Evolutionary conservation across 208 protist genomes (phyloP).

Genomic region (Kentomonas sorsogonicus): DNA sequence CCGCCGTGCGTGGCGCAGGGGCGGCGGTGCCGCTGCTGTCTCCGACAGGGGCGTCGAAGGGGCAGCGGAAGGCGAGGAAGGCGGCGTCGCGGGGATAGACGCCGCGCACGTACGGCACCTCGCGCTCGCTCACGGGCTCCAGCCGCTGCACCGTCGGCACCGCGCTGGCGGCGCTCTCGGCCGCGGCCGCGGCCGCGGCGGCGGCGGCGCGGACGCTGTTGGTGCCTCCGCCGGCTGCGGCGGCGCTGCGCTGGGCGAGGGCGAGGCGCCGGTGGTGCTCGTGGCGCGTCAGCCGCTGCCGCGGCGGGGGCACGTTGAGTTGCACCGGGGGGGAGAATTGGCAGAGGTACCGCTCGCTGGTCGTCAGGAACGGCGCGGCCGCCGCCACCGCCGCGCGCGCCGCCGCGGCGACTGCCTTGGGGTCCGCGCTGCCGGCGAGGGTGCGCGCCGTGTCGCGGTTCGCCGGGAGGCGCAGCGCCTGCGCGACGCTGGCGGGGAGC

Average conservation of each 20-base stretch:
- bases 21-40: neutral
- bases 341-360: conserved; percentile 65
- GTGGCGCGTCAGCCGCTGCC: conserved; percentile 51
- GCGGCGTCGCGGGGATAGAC: conserved; percentile 14
- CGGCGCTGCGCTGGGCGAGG: no score
- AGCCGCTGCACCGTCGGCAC: conserved; percentile 49
- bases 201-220: no score
- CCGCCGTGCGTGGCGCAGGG: neutral
- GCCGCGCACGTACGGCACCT: conserved; percentile 24
- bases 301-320: conserved; percentile 59
- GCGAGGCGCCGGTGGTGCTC: conserved; percentile 73
- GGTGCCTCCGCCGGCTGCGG: no score
- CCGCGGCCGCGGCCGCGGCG: no score
- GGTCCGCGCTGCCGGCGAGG: conserved; percentile 55
- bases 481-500: conserved; percentile 39
- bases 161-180: no score
- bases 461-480: conserved; percentile 35
- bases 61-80: conserved; percentile 26
- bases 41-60: conserved; percentile 8
- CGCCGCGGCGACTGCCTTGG: conserved; percentile 30
- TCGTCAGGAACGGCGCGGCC: conserved; percentile 31
- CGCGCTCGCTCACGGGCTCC: conserved; percentile 32
- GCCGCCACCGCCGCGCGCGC: conserved; percentile 47
- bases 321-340: conserved; percentile 75
- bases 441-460: conserved; percentile 29